These are phyloP conservation scores for Fusarium haematococcum DNA, from an alignment of 2,329 filamentous ascomycete species.

Conservation along the genomic window DNA sequence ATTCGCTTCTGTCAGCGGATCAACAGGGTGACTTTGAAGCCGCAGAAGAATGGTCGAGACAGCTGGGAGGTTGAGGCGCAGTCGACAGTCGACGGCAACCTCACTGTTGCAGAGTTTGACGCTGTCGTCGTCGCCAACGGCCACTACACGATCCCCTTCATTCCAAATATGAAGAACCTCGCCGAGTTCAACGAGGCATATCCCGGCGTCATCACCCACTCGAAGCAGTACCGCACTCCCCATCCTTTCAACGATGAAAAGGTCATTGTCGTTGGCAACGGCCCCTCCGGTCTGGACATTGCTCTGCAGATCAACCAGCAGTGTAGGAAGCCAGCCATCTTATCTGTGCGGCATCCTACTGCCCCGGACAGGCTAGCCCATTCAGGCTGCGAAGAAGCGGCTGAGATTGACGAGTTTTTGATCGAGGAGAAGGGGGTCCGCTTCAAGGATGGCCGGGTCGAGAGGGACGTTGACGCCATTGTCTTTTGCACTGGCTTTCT, in stretches of 20 bases:
- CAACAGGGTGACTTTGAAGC: constrained; percentile 60
- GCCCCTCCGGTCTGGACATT: constrained; percentile 87
- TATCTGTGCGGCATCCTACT: constrained; percentile 69
- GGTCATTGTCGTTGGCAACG: constrained; percentile 86
- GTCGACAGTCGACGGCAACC: constrained; percentile 58
- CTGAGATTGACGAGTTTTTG: constrained; percentile 69
- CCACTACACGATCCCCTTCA: constrained; percentile 77
- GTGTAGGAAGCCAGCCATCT: constrained; percentile 70
- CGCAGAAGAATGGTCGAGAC: constrained; percentile 48
- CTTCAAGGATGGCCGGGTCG: constrained; percentile 74
- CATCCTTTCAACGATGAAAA: constrained; percentile 75
- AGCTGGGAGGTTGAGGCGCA: constrained; percentile 72
- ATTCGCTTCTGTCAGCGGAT: constrained; percentile 80
- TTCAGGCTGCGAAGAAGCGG: constrained; percentile 62
- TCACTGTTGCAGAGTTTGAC: constrained; percentile 69
- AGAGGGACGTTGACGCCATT: constrained; percentile 77
- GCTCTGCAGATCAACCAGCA: constrained; percentile 77
- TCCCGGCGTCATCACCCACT: constrained; percentile 74
- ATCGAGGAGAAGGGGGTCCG: constrained; percentile 68
- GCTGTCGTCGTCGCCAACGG: constrained; percentile 81
- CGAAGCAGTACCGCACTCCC: constrained; percentile 81
- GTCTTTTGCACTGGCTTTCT: constrained; percentile 93
- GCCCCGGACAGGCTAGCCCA: constrained; percentile 58
- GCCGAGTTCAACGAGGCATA: constrained; percentile 68
- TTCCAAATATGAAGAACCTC: constrained; percentile 73